Base-by-base conservation (phyloP, 371 early-diverging fungal genomes). In the Mucor racemosus region DNA sequence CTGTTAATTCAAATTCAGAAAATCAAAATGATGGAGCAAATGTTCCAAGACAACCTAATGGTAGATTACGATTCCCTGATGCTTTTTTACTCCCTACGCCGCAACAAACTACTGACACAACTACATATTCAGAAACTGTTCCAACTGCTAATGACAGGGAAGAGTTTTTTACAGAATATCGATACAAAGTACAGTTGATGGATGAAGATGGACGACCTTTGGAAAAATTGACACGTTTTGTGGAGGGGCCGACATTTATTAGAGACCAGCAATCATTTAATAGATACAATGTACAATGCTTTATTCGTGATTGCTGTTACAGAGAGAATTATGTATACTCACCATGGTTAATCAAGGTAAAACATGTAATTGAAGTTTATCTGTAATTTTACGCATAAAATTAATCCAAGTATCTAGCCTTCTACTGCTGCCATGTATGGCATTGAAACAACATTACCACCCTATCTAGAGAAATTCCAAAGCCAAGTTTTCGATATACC, bases 331-430 rank as follows among this genome's bases (percentile, higher is more conserved):
- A 90, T 76, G 63, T 83, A 10, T 89, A 88, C 15, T 87, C 90
- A 35, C 91, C 91, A 11, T 91, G 91, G 90, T 39, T 89, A 14
- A 79, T 93, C 31, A 82, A 86, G 86, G 90, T 89, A 78, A 50
- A 53, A 48, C 15, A 26, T 9, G 9, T 11, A 50, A 46, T 17
- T 44, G 5, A 26, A 26, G 26, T 26, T 26, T 26, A 26, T 26
- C 3, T 26, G 3, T 26, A 26, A 26, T 26, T 26, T 3, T 26
- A 26, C 3, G 26, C 26, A 26, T 26, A 26, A 26, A 26, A 26
- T 26, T 26, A 26, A 26, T 26, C 3, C 3, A 3, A 26, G 3
- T 26, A 26, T 26, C 26, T 76, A 86, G 82, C 65, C 82, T n/a
- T 72, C 77, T 8, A 67, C 84, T 58, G 81, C 81, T 5, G 61